Conservation (phyloP, 1,139 yeast genomes). For the Barnettozyma hawaiiensis region DNA sequence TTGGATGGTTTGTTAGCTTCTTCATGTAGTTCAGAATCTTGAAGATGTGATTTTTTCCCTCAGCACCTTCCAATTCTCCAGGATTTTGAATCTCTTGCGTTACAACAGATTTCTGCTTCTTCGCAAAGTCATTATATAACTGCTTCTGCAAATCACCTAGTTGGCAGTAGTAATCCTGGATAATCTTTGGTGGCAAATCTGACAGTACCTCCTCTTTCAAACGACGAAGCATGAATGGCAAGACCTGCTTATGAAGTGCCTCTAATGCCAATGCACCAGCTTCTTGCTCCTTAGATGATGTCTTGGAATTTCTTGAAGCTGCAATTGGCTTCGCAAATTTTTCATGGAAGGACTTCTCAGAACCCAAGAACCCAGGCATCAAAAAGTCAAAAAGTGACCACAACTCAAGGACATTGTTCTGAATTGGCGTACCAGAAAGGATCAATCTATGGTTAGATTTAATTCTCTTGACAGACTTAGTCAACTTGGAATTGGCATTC, state of each 20-base stretch:
- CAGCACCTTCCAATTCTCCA: conserved; percentile 42
- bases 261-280: conserved; percentile 95
- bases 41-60: conserved; percentile 85
- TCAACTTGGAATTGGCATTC: conserved; percentile 81
- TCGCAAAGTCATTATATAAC: conserved; percentile 86
- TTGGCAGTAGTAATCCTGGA: conserved; percentile 97
- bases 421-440: conserved; percentile 96
- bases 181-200: conserved; percentile 96
- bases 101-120: conserved; percentile 71
- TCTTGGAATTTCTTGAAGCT: conserved; percentile 84
- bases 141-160: conserved; percentile 85
- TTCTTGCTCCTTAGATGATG: conserved; percentile 92
- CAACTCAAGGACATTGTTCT: conserved; percentile 89
- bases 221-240: conserved; percentile 94
- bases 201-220: conserved; percentile 93
- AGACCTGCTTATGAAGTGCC: conserved; percentile 90
- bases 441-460: conserved; percentile 86
- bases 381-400: conserved; percentile 97
- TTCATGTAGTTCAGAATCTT: conserved; percentile 98
- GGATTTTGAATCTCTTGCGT: conserved; percentile 52
- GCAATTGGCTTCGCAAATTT: conserved; percentile 97
- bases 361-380: conserved; percentile 98
- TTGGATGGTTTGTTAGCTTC: conserved; percentile 94
- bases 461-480: conserved; percentile 79
- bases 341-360: conserved; percentile 91